Evolutionary conservation across 2,329 filamentous ascomycete genomes (phyloP).

Genomic region (Paecilomyces niveus): DNA sequence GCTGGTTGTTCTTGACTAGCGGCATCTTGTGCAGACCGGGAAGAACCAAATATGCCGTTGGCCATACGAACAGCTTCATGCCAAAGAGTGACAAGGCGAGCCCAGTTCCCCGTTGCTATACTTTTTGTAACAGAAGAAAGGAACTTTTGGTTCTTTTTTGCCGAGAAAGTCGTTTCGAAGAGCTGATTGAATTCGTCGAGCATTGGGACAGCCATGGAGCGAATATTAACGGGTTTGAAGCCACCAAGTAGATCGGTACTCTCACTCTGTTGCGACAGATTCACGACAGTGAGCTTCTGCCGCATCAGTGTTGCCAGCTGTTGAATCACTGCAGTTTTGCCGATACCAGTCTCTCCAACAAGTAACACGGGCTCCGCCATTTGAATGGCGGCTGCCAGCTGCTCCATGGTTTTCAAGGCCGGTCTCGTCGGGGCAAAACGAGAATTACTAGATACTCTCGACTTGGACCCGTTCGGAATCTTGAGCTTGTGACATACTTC

Average conservation of each 20-base stretch:
- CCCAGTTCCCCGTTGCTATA: conserved; percentile 78
- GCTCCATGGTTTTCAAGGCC: conserved; percentile 77
- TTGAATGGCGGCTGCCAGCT: conserved; percentile 74
- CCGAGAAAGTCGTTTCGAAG: conserved; percentile 80
- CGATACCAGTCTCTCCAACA: conserved; percentile 97
- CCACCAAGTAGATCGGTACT: conserved; percentile 91
- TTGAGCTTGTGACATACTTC: conserved; percentile 53
- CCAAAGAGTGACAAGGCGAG: conserved; percentile 78
- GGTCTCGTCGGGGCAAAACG: conserved; percentile 84
- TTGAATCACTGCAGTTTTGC: conserved; percentile 94
- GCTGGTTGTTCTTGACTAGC: conserved; percentile 51
- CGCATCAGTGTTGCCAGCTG: conserved; percentile 79
- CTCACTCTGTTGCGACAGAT: conserved; percentile 96
- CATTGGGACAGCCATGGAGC: conserved; percentile 78
- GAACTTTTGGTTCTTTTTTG: conserved; percentile 81
- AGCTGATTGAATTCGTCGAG: conserved; percentile 91
- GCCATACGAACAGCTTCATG: conserved; percentile 85
- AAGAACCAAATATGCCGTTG: conserved; percentile 56
- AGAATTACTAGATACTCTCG: conserved; percentile 28
- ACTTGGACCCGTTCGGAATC: conserved; percentile 38
- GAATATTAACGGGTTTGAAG: conserved; percentile 90
- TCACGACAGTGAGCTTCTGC: conserved; percentile 84
- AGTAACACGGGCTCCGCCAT: conserved; percentile 84
- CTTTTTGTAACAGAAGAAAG: conserved; percentile 72
- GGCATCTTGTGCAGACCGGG: conserved; percentile 40